Percentiles rank a stretch among this genome's conserved stretches.
Conservation (phyloP, 1,284 basidiomycete genomes). For the Ustilago hordei region DNA sequence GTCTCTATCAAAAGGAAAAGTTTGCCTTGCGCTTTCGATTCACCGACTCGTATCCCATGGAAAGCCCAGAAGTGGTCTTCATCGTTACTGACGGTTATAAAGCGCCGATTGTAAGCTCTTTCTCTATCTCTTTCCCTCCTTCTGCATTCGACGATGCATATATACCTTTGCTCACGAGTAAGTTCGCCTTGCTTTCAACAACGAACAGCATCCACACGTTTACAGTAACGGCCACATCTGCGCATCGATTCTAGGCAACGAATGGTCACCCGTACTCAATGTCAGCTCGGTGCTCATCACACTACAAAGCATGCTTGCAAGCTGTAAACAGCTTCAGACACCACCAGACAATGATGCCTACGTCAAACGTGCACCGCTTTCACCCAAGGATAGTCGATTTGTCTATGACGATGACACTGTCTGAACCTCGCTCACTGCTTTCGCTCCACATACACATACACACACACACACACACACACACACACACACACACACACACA, state of each 20-base stretch:
- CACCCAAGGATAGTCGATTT: conserved; percentile 59
- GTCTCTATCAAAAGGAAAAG: conserved; percentile 56
- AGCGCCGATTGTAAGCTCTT: conserved; percentile 55
- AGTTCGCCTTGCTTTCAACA: background rate
- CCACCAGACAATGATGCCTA: conserved; percentile 66
- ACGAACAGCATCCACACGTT: conserved; percentile 48
- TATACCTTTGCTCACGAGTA: background rate
- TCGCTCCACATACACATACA: conserved; percentile 1
- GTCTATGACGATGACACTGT: conserved; percentile 57
- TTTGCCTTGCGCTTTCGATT: conserved; percentile 67
- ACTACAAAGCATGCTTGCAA: conserved; percentile 68
- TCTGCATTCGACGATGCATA: background rate
- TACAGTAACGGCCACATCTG: conserved; percentile 68
- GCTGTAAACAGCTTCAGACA: conserved; percentile 60
- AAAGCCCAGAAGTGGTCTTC: conserved; percentile 67
- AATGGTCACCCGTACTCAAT: conserved; percentile 67
- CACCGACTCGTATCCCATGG: conserved; percentile 63
- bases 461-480: conserved; percentile 6
- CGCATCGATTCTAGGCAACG: conserved; percentile 60
- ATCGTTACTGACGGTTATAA: conserved; percentile 60
- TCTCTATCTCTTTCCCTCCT: background rate
- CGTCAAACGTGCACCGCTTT: conserved; percentile 59
- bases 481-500: background rate
- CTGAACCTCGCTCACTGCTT: conserved; percentile 11
- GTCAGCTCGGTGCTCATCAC: conserved; percentile 63